A percentile compares a stretch with the other conserved stretches of the same genome.
Evolutionary conservation across 768 basidiomycete genomes (phyloP).

Genomic region (Paxillus ammoniavirescens): DNA sequence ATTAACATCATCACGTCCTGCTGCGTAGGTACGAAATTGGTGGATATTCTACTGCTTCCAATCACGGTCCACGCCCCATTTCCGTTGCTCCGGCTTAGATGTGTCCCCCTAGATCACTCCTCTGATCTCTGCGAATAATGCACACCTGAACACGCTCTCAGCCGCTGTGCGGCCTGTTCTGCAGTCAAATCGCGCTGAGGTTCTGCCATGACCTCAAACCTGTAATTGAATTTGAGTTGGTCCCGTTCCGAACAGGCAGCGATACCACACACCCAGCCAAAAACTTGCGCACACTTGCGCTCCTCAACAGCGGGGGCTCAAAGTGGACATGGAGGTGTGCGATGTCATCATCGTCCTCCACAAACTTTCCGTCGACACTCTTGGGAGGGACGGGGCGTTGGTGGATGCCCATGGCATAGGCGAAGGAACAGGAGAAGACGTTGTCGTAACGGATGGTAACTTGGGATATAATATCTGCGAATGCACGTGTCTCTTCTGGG

Average conservation of each 20-base stretch:
- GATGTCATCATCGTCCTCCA: constrained; percentile 46
- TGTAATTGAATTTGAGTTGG: constrained; percentile 25
- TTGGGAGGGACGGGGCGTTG: constrained; percentile 65
- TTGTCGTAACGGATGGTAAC: constrained; percentile 74
- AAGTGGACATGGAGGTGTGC: constrained; percentile 90
- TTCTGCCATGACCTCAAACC: constrained; percentile 90
- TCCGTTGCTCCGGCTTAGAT: neutral
- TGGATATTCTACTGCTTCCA: no score
- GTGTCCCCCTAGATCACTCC: neutral
- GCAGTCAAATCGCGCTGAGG: constrained; percentile 87
- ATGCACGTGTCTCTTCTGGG: constrained; percentile 55
- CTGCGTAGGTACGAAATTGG: no score
- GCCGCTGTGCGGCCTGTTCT: constrained; percentile 75
- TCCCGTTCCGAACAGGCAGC: neutral
- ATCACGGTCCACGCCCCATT: no score
- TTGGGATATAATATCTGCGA: constrained; percentile 65
- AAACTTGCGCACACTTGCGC: constrained; percentile 83
- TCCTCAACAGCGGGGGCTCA: constrained; percentile 79
- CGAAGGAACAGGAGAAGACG: constrained; percentile 82
- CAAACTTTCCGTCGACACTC: constrained; percentile 21
- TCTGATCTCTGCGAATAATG: constrained; percentile 47
- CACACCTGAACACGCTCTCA: constrained; percentile 53
- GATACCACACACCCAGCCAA: constrained; percentile 68
- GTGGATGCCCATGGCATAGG: constrained; percentile 94
- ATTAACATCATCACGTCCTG: no score